Conservation (phyloP, 2,329 filamentous ascomycete species). For the Mycosphaerella sp. region DNA sequence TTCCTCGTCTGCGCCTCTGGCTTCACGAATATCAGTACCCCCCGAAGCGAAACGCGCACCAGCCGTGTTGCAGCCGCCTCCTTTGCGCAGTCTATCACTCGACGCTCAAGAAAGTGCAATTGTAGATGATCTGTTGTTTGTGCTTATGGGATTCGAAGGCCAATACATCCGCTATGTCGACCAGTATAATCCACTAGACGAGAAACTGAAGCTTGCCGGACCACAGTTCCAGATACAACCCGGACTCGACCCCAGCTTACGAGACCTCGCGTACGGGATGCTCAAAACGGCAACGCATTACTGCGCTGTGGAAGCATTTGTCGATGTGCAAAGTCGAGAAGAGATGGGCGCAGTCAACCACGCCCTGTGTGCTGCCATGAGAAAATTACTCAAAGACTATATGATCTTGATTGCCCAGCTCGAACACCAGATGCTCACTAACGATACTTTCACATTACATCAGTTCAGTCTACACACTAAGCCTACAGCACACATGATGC, state of each 20-base stretch:
- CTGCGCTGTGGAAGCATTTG: constrained; percentile 81
- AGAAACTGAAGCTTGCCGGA: constrained; percentile 79
- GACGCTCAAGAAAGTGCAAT: constrained; percentile 81
- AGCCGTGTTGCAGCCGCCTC: constrained; percentile 58
- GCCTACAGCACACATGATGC: constrained; percentile 83
- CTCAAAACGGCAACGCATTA: constrained; percentile 93
- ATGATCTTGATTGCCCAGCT: constrained; percentile 86
- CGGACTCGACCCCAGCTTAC: constrained; percentile 83
- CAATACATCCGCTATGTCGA: constrained; percentile 87
- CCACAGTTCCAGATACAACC: constrained; percentile 72
- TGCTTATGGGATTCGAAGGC: constrained; percentile 98
- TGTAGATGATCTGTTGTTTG: constrained; percentile 83
- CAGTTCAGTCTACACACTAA: constrained; percentile 88
- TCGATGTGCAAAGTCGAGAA: constrained; percentile 87
- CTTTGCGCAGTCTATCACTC: constrained; percentile 64
- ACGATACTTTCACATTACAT: constrained; percentile 83
- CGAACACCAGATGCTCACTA: constrained; percentile 87
- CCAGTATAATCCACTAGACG: constrained; percentile 73
- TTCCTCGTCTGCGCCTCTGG: constrained; percentile 63
- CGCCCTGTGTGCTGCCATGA: constrained; percentile 88
- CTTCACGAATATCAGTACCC: constrained; percentile 58
- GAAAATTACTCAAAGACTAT: constrained; percentile 88
- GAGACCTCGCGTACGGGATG: constrained; percentile 82
- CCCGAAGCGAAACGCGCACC: constrained; percentile 63
- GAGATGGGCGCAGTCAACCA: constrained; percentile 95